Conservation (phyloP, 768 basidiomycete genomes). For the Rubroboletus pulcherrimus region DNA sequence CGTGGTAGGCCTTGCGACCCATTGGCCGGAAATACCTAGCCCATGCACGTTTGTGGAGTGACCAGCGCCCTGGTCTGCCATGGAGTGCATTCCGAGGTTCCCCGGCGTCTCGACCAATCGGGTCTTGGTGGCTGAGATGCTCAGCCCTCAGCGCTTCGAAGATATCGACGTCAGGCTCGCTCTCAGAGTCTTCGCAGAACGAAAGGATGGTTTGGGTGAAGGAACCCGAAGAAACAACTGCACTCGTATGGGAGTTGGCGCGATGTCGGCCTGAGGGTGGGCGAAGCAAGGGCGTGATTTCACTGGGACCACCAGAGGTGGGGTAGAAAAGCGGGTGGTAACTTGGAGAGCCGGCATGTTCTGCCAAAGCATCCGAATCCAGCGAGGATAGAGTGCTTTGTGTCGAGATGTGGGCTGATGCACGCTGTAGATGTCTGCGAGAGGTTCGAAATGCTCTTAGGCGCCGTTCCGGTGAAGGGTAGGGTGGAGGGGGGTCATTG, state of each 20-base stretch:
- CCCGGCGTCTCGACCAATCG: conserved; percentile 2
- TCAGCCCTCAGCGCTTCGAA: conserved; percentile 20
- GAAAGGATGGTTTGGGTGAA: conserved; percentile 67
- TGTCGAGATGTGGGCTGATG: conserved; percentile 27
- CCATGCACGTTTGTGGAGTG: conserved; percentile 34
- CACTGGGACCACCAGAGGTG: conserved; percentile 33
- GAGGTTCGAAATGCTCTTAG: conserved; percentile 30
- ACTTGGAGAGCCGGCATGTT: conserved; percentile 19
- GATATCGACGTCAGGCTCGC: conserved; percentile 38
- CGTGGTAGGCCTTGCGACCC: conserved; percentile 52
- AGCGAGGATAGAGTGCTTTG: conserved; percentile 30
- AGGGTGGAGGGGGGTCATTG: conserved; percentile 68
- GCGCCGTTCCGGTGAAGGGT: conserved; percentile 51
- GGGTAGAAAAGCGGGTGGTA: conserved; percentile 22
- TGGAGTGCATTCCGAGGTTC: background rate
- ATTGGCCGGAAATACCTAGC: conserved; percentile 65
- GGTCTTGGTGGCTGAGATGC: conserved; percentile 22
- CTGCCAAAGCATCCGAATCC: conserved; percentile 36
- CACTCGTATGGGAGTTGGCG: conserved; percentile 57
- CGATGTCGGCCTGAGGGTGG: conserved; percentile 41
- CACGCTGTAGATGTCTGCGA: conserved; percentile 30
- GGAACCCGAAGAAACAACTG: conserved; percentile 43
- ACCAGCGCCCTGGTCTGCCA: conserved; percentile 1
- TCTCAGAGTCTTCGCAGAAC: conserved; percentile 56
- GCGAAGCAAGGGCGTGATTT: conserved; percentile 47